Conservation (phyloP, 2,329 filamentous ascomycete genomes). For the Blastomyces parvus region DNA sequence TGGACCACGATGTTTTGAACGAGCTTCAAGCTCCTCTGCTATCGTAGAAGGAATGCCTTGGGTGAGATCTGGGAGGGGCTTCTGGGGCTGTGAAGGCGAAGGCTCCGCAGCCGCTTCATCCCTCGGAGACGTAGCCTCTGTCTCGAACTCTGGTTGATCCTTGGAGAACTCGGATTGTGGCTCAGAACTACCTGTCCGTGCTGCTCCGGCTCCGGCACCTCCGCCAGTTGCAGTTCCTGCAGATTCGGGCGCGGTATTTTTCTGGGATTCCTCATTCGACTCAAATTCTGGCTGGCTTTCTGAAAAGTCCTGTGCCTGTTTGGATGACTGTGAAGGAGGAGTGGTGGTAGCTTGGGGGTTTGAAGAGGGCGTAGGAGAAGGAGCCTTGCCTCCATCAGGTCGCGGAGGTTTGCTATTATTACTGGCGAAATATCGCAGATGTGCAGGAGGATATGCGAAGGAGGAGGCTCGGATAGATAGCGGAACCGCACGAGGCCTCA, state of each 20-base stretch:
- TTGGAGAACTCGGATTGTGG: slow-evolving; percentile 19
- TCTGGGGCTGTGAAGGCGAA: slow-evolving; percentile 38
- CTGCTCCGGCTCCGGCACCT: slow-evolving; percentile 21
- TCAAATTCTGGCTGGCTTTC: slow-evolving; percentile 34
- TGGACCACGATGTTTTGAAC: slow-evolving; percentile 26
- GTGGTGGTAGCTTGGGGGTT: slow-evolving; percentile 7
- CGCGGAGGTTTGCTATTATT: slow-evolving; percentile 28
- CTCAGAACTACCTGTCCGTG: slow-evolving; percentile 4
- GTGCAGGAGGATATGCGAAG: slow-evolving; percentile 21
- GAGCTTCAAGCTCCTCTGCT: slow-evolving; percentile 57
- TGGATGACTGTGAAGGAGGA: slow-evolving; percentile 8
- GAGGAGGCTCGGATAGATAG: slow-evolving; percentile 29
- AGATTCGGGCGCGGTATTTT: slow-evolving; percentile 23
- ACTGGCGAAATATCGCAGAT: slow-evolving; percentile 31
- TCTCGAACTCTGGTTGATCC: slow-evolving; percentile 30
- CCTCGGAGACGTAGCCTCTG: slow-evolving; percentile 17
- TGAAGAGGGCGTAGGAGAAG: slow-evolving; percentile 14
- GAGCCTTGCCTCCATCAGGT: slow-evolving; percentile 20
- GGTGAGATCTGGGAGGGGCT: slow-evolving; percentile 80
- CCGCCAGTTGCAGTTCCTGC: slow-evolving; percentile 20
- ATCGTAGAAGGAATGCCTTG: slow-evolving; percentile 89
- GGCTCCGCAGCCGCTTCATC: slow-evolving; percentile 16
- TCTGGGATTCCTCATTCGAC: slow-evolving; percentile 25
- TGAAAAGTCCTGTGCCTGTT: slow-evolving; percentile 22
- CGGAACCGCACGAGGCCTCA: slow-evolving; percentile 34